Conservation (phyloP, 352 stramenopile genomes). For the Phytophthora pseudosyringae region DNA sequence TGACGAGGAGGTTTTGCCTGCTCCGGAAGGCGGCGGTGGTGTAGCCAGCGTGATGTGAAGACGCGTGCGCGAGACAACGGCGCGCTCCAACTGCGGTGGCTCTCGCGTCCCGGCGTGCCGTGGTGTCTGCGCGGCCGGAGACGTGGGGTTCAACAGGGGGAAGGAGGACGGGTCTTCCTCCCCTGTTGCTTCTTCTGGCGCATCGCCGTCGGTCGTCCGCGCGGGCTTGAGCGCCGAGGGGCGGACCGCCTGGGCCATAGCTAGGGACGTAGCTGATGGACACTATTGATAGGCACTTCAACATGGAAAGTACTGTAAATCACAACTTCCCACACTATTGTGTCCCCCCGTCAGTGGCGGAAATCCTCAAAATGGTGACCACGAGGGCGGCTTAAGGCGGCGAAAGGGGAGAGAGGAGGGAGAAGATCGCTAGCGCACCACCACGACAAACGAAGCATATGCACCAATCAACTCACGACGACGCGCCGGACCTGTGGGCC, state of each 20-base stretch:
- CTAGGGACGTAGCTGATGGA: not conserved
- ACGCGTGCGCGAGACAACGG: slow-evolving; percentile 58
- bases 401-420: not conserved
- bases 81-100: slow-evolving; percentile 43
- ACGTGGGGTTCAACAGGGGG: not conserved
- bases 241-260: not conserved
- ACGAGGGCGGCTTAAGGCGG: slow-evolving; percentile 22
- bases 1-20: not conserved
- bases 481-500: slow-evolving; percentile 36
- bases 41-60: slow-evolving; percentile 57
- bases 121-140: not conserved
- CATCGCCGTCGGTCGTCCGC: not conserved
- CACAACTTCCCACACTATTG: slow-evolving; percentile 10
- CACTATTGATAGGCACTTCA: slow-evolving; percentile 17
- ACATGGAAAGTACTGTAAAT: slow-evolving; percentile 5
- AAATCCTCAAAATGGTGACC: slow-evolving; percentile 28
- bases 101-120: slow-evolving; percentile 9
- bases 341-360: slow-evolving; percentile 12
- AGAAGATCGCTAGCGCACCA: slow-evolving; percentile 15
- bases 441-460: slow-evolving; percentile 25
- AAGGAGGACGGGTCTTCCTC: not conserved
- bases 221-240: slow-evolving; percentile 8
- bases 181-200: not conserved
- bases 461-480: slow-evolving; percentile 7
- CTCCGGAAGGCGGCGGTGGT: not conserved